These are phyloP conservation scores for Lathyrus tuberosus DNA, from an alignment of 306 rosid genomes.

Conservation along the genomic window DNA sequence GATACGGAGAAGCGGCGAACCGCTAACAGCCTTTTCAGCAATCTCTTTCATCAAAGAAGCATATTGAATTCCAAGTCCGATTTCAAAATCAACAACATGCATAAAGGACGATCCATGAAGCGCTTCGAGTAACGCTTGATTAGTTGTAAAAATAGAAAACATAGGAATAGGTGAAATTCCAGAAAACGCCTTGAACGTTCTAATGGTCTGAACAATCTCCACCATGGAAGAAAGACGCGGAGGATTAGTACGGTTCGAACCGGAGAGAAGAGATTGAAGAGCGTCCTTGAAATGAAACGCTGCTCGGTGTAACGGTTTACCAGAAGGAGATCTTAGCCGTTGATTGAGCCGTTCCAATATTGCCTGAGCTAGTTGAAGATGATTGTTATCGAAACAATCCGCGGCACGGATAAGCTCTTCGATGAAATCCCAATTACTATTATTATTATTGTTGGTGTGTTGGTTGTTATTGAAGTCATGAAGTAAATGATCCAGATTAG, in stretches of 20 bases:
- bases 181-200: constrained; percentile 66
- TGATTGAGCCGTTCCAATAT: constrained; percentile 73
- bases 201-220: constrained; percentile 78
- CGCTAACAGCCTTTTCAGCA: constrained; percentile 51
- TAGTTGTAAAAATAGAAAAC: constrained; percentile 82
- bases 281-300: constrained; percentile 86
- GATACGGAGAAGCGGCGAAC: constrained; percentile 59
- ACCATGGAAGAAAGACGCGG: constrained; percentile 62
- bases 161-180: constrained; percentile 77
- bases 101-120: constrained; percentile 53
- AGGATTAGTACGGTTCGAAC: constrained; percentile 41
- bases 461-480: constrained; percentile 34
- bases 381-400: constrained; percentile 72
- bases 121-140: constrained; percentile 86
- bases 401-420: constrained; percentile 79
- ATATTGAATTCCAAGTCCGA: constrained; percentile 82
- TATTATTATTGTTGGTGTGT: not conserved
- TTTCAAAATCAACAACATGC: constrained; percentile 82
- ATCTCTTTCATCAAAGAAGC: constrained; percentile 89
- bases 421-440: constrained; percentile 54
- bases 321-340: constrained; percentile 52
- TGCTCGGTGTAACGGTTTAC: constrained; percentile 69
- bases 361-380: constrained; percentile 63
- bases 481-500: constrained; percentile 38
- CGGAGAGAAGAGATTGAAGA: constrained; percentile 64